phyloP scores from a whole-genome alignment of 2,329 filamentous ascomycete genomes.

The Aspergillus alliaceus region DNA sequence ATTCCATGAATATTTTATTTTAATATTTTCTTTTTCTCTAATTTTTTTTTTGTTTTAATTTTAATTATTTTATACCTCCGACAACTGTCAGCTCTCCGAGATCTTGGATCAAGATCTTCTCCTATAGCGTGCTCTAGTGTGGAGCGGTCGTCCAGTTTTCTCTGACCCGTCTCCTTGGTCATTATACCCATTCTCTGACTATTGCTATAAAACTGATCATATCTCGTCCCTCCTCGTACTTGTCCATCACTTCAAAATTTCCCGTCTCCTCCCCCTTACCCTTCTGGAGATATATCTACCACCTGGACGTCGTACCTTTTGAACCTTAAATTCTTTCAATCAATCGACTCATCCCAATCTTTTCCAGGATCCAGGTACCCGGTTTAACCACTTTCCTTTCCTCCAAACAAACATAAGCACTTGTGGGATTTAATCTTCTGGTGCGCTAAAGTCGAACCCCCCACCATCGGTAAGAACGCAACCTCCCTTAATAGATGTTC shows the following conservation, averaged over 20 bases:
- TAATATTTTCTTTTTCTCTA: constrained; percentile 12
- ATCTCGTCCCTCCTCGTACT: constrained; percentile 14
- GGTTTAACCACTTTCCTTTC: not conserved
- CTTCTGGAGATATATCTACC: constrained; percentile 20
- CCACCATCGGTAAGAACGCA: constrained; percentile 6
- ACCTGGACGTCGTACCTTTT: constrained; percentile 8
- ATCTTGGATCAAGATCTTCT: constrained; percentile 43
- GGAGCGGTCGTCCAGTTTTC: constrained; percentile 31
- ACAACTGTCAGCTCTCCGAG: constrained; percentile 40
- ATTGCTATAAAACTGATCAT: constrained; percentile 23
- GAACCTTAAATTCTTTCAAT: constrained; percentile 8
- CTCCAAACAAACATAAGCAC: not conserved
- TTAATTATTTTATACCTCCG: constrained; percentile 24
- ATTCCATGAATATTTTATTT: constrained; percentile 5
- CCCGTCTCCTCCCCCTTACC: constrained; percentile 9
- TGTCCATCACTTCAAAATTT: constrained; percentile 11
- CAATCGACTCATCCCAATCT: not conserved
- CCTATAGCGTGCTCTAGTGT: constrained; percentile 35
- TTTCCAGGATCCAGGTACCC: not conserved
- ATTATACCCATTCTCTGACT: constrained; percentile 25
- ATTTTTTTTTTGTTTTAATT: constrained; percentile 2
- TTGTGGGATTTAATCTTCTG: constrained; percentile 2
- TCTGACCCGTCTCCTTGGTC: constrained; percentile 37
- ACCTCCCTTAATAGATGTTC: not conserved
- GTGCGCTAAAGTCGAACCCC: constrained; percentile 2